A percentile compares a stretch with the other conserved stretches of the same genome.
These are phyloP conservation scores for Rhynchosporium secalis DNA, from an alignment of 2,329 filamentous ascomycete genomes.

Conservation along the genomic window DNA sequence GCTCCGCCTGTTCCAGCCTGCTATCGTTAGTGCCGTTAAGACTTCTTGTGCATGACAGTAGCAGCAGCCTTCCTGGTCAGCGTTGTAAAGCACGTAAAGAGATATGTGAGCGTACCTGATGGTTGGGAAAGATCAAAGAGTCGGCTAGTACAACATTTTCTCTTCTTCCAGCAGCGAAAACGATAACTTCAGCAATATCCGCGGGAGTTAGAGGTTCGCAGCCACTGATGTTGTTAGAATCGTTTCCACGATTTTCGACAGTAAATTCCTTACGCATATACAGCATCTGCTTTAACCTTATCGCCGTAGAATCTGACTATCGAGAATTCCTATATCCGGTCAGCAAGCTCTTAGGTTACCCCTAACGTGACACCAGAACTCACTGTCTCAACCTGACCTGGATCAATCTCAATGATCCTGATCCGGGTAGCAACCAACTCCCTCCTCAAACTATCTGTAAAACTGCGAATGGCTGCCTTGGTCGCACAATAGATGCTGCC, in stretches of 20 bases:
- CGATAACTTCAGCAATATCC: constrained; percentile 87
- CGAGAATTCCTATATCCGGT: constrained; percentile 68
- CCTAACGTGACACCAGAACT: constrained; percentile 28
- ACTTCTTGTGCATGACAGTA: constrained; percentile 48
- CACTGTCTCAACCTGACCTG: constrained; percentile 88
- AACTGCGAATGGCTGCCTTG: constrained; percentile 83
- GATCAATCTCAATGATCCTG: constrained; percentile 84
- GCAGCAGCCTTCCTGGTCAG: constrained; percentile 42
- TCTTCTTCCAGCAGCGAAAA: constrained; percentile 78
- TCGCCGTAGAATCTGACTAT: constrained; percentile 87
- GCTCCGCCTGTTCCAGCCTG: constrained; percentile 39
- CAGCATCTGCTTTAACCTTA: constrained; percentile 83
- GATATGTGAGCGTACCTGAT: constrained; percentile 66
- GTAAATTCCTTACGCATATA: constrained; percentile 68
- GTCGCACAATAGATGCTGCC: constrained; percentile 92
- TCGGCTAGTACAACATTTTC: constrained; percentile 93
- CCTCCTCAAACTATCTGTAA: constrained; percentile 78
- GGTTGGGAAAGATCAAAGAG: constrained; percentile 81
- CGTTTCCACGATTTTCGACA: constrained; percentile 5
- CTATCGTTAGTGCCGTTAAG: constrained; percentile 28
- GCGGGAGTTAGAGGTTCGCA: constrained; percentile 83
- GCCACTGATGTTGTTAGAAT: constrained; percentile 49
- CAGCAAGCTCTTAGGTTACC: constrained; percentile 9
- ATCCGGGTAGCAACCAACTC: constrained; percentile 81
- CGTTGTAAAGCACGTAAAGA: constrained; percentile 31